Percentiles rank a stretch among this genome's conserved stretches.
These are phyloP conservation scores for Amanita subjunquillea DNA, from an alignment of 768 basidiomycete species.

Conservation along the genomic window DNA sequence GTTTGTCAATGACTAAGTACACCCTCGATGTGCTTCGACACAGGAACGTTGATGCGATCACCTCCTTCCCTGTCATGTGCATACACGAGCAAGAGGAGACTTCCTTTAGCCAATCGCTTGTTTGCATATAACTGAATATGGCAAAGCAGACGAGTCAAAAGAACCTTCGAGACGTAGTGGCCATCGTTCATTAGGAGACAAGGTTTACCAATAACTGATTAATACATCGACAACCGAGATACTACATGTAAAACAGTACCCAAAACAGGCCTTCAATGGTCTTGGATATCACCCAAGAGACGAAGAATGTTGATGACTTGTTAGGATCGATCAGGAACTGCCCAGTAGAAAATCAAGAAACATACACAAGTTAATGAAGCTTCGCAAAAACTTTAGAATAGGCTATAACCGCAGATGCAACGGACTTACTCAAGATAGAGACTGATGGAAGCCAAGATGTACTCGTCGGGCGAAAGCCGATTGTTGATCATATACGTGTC, in stretches of 20 bases:
- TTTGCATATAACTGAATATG: neutral
- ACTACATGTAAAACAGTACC: neutral
- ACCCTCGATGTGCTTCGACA: too few species aligned
- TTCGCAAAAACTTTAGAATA: constrained; percentile 19
- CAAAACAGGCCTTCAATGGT: constrained; percentile 21
- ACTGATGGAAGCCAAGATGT: constrained; percentile 80
- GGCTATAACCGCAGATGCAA: neutral
- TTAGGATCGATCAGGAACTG: constrained; percentile 5
- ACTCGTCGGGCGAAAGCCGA: constrained; percentile 86
- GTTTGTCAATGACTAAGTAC: too few species aligned
- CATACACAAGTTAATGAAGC: constrained; percentile 84
- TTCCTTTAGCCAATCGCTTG: neutral
- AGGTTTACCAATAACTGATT: neutral
- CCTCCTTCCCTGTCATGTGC: too few species aligned
- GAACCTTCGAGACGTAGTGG: neutral
- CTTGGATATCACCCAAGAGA: constrained; percentile 53
- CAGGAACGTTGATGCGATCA: too few species aligned
- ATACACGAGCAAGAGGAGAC: too few species aligned
- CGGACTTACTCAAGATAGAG: constrained; percentile 88
- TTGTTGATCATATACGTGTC: constrained; percentile 89
- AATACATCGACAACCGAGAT: neutral
- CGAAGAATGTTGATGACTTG: constrained; percentile 81
- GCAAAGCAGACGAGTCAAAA: neutral
- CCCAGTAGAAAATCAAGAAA: constrained; percentile 7
- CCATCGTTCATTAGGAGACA: neutral